These are phyloP conservation scores for Thalia dealbata DNA, from an alignment of 176 grass and related monocot species.

Conservation along the genomic window DNA sequence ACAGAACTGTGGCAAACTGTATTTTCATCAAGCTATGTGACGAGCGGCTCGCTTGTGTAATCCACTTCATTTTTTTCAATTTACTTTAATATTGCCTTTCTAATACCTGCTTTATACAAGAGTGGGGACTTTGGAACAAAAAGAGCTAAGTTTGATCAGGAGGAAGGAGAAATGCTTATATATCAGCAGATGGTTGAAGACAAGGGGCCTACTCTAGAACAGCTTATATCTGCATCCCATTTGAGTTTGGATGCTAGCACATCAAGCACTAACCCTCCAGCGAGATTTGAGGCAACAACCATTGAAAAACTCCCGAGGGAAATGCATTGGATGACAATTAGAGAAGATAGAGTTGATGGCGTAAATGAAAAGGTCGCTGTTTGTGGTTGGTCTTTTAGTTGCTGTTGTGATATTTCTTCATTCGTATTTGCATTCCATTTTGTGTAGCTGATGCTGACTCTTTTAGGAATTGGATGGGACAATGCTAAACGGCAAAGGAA, in stretches of 20 bases:
- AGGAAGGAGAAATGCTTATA: neutral
- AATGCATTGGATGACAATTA: slow-evolving; percentile 19
- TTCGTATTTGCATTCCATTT: no score
- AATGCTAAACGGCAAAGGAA: slow-evolving; percentile 57
- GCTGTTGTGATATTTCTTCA: no score
- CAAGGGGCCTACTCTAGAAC: neutral
- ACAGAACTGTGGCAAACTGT: neutral
- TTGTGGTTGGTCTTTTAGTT: neutral
- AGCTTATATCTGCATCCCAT: neutral
- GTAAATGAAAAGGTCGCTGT: slow-evolving; percentile 7
- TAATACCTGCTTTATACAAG: slow-evolving; percentile 1
- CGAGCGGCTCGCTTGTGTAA: no score
- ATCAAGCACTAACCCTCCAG: neutral
- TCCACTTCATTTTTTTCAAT: neutral
- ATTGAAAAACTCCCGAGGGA: slow-evolving; percentile 8
- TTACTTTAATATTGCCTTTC: neutral
- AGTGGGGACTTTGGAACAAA: slow-evolving; percentile 8
- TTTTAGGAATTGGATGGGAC: slow-evolving; percentile 56
- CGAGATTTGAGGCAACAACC: neutral
- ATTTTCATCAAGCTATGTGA: no score
- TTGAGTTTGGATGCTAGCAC: neutral
- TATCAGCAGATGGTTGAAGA: neutral
- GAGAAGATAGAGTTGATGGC: slow-evolving; percentile 14
- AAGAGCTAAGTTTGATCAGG: slow-evolving; percentile 15
- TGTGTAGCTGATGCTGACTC: neutral